Evolutionary conservation across 2,329 filamentous ascomycete genomes (phyloP).

Genomic region (Cadophora luteo-olivacea): DNA sequence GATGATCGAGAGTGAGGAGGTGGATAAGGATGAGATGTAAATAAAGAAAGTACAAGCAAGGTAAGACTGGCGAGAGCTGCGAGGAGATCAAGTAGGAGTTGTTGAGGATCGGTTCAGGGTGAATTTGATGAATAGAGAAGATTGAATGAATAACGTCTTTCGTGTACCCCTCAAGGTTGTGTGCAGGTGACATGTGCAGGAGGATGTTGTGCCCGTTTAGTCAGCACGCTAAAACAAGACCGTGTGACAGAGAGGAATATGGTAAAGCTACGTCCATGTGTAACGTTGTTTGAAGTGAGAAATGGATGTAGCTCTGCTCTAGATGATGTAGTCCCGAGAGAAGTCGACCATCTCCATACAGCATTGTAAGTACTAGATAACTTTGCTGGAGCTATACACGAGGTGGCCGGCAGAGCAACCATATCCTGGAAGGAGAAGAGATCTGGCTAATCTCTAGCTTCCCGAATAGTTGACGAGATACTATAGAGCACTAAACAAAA

Average conservation of each 20-base stretch:
- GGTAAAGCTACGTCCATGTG: neutral
- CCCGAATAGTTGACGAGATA: too few relatives aligned
- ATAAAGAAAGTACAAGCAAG: neutral
- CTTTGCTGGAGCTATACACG: too few relatives aligned
- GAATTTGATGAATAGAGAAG: neutral
- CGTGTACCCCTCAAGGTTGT: neutral
- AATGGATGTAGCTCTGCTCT: neutral
- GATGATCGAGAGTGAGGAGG: constrained; percentile 44
- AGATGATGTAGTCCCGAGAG: neutral
- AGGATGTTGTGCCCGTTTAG: neutral
- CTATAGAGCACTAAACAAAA: too few relatives aligned
- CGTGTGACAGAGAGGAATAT: neutral
- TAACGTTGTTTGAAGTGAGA: neutral
- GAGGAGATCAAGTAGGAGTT: neutral
- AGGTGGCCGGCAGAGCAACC: too few relatives aligned
- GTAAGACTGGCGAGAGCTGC: neutral
- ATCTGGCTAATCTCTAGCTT: too few relatives aligned
- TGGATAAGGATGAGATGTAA: constrained; percentile 36
- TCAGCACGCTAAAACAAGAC: neutral
- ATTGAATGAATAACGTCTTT: neutral
- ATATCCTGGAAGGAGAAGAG: too few relatives aligned
- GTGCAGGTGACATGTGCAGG: neutral
- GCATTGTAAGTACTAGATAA: too few relatives aligned
- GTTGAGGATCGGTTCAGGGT: neutral
- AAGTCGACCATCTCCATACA: too few relatives aligned